Evolutionary conservation across 306 rosid genomes (phyloP).

Genomic region (Bauhinia variegata): DNA sequence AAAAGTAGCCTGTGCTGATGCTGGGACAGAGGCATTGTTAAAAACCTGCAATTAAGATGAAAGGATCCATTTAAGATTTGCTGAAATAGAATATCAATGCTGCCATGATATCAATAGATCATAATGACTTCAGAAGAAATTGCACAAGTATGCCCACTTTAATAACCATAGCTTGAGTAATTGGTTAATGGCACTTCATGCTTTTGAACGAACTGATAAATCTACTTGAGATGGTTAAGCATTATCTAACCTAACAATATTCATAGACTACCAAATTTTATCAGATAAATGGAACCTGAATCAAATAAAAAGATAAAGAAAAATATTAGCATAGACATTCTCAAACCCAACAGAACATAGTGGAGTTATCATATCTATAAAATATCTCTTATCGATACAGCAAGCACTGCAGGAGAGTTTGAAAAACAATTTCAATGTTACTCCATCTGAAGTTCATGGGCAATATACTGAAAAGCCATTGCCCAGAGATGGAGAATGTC

Average conservation of each 20-base stretch:
- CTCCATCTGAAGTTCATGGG: too few species aligned
- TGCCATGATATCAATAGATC: background rate
- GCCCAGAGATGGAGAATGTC: too few species aligned
- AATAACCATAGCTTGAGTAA: background rate
- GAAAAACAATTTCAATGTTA: too few species aligned
- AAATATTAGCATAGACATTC: slow-evolving; percentile 1
- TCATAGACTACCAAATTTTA: slow-evolving; percentile 6
- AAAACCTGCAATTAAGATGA: slow-evolving; percentile 55
- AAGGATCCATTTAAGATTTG: background rate
- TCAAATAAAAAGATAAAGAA: background rate
- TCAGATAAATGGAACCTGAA: background rate
- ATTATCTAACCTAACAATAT: background rate
- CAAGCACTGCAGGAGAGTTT: too few species aligned
- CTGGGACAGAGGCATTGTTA: slow-evolving; percentile 75
- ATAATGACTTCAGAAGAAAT: slow-evolving; percentile 6
- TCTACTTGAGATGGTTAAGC: background rate
- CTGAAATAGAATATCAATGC: slow-evolving; percentile 2
- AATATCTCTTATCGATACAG: background rate
- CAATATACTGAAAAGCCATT: too few species aligned
- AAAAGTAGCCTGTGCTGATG: slow-evolving; percentile 82
- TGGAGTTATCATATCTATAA: background rate
- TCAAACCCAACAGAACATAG: slow-evolving; percentile 1
- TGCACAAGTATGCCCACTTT: background rate
- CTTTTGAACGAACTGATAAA: background rate
- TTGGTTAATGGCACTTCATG: background rate